These are phyloP conservation scores for Datura wrightii DNA, from an alignment of 257 asterid species.

Conservation along the genomic window DNA sequence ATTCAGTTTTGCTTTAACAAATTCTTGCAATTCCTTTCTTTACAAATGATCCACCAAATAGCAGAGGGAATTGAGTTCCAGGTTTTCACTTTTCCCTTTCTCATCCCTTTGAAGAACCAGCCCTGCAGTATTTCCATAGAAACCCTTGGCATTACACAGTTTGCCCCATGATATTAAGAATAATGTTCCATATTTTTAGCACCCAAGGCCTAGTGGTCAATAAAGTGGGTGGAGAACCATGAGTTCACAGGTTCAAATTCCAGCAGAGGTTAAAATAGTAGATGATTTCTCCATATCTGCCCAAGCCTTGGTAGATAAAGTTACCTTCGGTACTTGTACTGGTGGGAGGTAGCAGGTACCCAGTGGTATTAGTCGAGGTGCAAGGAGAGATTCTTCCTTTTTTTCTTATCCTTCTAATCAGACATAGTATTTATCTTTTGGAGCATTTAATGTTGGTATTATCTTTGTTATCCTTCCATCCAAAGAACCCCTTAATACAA, in stretches of 20 bases:
- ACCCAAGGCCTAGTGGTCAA: too few species aligned
- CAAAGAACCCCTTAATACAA: background rate
- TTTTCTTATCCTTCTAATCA: too few species aligned
- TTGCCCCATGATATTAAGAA: background rate
- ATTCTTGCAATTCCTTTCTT: background rate
- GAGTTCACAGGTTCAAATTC: too few species aligned
- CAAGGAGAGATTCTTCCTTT: too few species aligned
- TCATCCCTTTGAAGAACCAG: background rate
- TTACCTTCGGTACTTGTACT: too few species aligned
- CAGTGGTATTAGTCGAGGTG: too few species aligned
- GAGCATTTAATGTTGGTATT: background rate
- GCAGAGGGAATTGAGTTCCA: background rate
- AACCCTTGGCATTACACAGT: background rate
- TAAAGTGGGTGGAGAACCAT: too few species aligned
- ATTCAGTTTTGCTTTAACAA: background rate
- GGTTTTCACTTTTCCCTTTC: background rate
- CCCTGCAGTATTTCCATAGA: background rate
- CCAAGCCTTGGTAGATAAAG: too few species aligned
- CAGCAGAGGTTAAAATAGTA: too few species aligned
- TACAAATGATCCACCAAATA: background rate
- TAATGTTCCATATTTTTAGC: too few species aligned
- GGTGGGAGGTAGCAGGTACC: too few species aligned
- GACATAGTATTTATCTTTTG: background rate
- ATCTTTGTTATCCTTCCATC: background rate
- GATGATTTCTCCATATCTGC: too few species aligned